Conservation (phyloP, 805 yeast species). For the Metahyphopichia silvanorum region DNA sequence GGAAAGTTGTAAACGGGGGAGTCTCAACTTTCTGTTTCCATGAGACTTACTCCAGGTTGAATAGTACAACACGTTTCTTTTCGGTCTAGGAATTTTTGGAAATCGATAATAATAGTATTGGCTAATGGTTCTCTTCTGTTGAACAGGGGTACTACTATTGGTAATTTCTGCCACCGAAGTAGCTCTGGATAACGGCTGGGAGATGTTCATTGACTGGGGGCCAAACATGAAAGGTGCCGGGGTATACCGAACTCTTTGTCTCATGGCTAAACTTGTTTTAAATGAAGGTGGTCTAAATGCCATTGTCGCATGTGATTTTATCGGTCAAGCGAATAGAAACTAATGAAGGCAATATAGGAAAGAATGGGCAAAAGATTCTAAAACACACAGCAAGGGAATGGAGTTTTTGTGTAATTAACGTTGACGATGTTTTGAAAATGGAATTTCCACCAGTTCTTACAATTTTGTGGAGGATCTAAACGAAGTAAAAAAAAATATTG, state of each 20-base stretch:
- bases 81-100: slow-evolving; percentile 57
- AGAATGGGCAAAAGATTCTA: too few relatives aligned
- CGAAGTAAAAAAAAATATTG: too few relatives aligned
- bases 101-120: slow-evolving; percentile 39
- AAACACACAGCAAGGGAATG: too few relatives aligned
- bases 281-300: slow-evolving; percentile 20
- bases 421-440: too few relatives aligned
- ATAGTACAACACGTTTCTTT: slow-evolving; percentile 50
- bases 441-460: too few relatives aligned
- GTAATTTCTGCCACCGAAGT: slow-evolving; percentile 32
- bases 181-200: slow-evolving; percentile 43
- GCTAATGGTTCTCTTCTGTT: slow-evolving; percentile 16
- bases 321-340: too few relatives aligned
- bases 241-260: slow-evolving; percentile 15
- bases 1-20: slow-evolving; percentile 20
- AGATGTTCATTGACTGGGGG: slow-evolving; percentile 36
- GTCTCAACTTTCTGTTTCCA: slow-evolving; percentile 10
- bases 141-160: slow-evolving; percentile 3
- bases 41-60: slow-evolving; percentile 38
- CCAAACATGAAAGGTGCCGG: slow-evolving; percentile 27
- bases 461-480: too few relatives aligned
- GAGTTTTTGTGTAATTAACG: too few relatives aligned
- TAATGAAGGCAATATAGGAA: too few relatives aligned
- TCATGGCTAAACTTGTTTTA: slow-evolving; percentile 10
- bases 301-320: too few relatives aligned